Evolutionary conservation across 441 rosid species (phyloP), one percentile per base, ranked within the genome.

Genomic region (Populus hybrid): DNA sequence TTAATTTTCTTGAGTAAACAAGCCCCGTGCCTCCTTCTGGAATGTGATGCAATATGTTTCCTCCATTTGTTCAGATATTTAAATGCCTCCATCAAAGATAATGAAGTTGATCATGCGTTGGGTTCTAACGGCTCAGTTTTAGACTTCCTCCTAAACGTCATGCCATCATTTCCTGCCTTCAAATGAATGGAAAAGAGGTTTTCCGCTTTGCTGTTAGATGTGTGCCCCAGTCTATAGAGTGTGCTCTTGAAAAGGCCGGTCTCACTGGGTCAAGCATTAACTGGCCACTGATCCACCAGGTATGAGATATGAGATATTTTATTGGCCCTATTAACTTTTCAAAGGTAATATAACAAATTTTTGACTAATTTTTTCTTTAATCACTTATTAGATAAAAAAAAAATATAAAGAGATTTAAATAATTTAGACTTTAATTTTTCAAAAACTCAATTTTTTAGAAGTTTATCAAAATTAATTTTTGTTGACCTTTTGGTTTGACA

Each of bases 211-310:
- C 97, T 11, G 92, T 86, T 28, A 89, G 88, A 83, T 84, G 86
- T 66, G 98, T 95, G 77, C 99, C 99, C 20, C 95, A 90, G 78
- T 84, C 97, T 35, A 88, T 94, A 10, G 97, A 91, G 79, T 70
- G 83, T 81, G 89, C 99, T 80, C 89, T 95, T 57, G 77, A 78
- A 81, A 94, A 91, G 81, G 97, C 98, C 3, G 97, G 97, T 73
- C 92, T 95, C 32, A 76, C 84, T 26, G 85, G 85, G 73, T 89
- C 98, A 24, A 84, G 76, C 83, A 85, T 95, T 18, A 96, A 93
- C 64, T 95, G 99, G 99, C 88, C 92, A 72, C 89, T 95, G 81
- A 97, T 95, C 75, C 99, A 90, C 84, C 99, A 94, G 98, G 97
- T 91, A 86, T 79, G 75, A 61, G 20, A 70, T 80, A 38, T 38